phyloP scores from a whole-genome alignment of 179 eudicot genomes.

The Camellia oleifera region DNA sequence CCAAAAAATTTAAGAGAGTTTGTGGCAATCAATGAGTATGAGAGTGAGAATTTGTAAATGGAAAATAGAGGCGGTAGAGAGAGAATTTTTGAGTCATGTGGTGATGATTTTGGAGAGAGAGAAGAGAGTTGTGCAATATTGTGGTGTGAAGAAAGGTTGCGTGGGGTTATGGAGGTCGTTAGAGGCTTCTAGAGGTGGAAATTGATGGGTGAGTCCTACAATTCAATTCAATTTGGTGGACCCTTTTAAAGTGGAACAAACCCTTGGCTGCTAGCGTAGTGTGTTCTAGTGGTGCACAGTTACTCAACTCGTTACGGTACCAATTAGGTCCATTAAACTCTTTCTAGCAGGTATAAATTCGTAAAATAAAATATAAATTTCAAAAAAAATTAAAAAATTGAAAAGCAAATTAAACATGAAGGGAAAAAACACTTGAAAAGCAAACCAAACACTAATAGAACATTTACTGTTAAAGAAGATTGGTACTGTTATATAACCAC shows the following conservation, averaged over 20 bases:
- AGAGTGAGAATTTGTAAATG: neutral
- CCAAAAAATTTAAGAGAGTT: neutral
- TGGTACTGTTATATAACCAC: too few species aligned
- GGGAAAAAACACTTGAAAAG: too few species aligned
- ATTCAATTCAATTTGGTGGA: neutral
- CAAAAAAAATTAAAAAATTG: too few species aligned
- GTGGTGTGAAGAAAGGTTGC: conserved; percentile 39
- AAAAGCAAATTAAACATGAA: too few species aligned
- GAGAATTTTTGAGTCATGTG: conserved; percentile 15
- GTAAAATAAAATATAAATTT: too few species aligned
- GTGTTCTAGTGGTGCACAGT: neutral
- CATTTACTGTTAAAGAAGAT: neutral
- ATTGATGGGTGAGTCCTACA: neutral
- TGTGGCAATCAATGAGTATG: neutral
- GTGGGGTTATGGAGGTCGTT: conserved; percentile 33
- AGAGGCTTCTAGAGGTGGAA: neutral
- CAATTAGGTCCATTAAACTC: neutral
- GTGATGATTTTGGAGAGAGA: conserved; percentile 15
- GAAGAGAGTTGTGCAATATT: neutral
- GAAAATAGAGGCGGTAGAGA: neutral
- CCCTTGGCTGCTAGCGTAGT: neutral
- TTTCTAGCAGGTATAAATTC: too few species aligned
- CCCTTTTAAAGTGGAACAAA: neutral
- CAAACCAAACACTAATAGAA: too few species aligned
- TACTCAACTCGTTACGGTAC: neutral